A percentile compares a stretch with the other conserved stretches of the same genome.
These are phyloP conservation scores for Cutaneotrichosporon mucoides DNA, from an alignment of 1,284 basidiomycete genomes.

Conservation along the genomic window DNA sequence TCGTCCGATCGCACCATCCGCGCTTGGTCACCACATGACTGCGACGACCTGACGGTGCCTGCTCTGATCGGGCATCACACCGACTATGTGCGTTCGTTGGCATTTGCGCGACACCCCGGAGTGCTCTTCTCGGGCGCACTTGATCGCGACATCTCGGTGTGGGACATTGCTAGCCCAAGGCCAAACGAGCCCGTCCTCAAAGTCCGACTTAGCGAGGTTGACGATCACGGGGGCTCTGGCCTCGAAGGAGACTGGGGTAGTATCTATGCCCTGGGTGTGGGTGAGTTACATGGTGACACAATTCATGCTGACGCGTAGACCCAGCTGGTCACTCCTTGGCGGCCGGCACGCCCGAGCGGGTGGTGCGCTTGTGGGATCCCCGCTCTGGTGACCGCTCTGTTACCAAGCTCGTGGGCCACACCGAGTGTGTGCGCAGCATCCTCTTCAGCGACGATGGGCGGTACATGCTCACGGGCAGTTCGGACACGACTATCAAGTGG, in stretches of 20 bases:
- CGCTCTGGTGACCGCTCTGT: constrained; percentile 62
- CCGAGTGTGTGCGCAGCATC: constrained; percentile 90
- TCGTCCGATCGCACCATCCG: constrained; percentile 95
- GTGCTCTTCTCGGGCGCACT: constrained; percentile 94
- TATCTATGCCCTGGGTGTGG: constrained; percentile 69
- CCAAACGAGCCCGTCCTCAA: constrained; percentile 43
- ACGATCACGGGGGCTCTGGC: constrained; percentile 38
- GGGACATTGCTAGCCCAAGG: constrained; percentile 67
- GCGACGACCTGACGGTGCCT: constrained; percentile 55
- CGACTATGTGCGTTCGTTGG: constrained; percentile 87
- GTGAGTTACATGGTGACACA: constrained; percentile 26
- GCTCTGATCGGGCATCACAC: constrained; percentile 75
- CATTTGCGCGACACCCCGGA: constrained; percentile 69
- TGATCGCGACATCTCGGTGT: constrained; percentile 87
- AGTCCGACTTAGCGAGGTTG: constrained; percentile 38
- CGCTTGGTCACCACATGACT: constrained; percentile 81
- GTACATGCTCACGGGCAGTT: constrained; percentile 85
- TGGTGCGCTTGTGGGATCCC: constrained; percentile 90
- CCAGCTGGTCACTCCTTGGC: constrained; percentile 75
- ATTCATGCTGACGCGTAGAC: constrained; percentile 49
- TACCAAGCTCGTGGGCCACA: constrained; percentile 79
- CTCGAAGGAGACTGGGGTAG: constrained; percentile 59
- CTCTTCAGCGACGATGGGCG: constrained; percentile 81
- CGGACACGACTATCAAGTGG: constrained; percentile 64
- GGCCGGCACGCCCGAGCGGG: constrained; percentile 84